A percentile compares a stretch with the other conserved stretches of the same genome.
Conservation (phyloP, 176 grass and related monocot species). For the Dactylis glomerata region DNA sequence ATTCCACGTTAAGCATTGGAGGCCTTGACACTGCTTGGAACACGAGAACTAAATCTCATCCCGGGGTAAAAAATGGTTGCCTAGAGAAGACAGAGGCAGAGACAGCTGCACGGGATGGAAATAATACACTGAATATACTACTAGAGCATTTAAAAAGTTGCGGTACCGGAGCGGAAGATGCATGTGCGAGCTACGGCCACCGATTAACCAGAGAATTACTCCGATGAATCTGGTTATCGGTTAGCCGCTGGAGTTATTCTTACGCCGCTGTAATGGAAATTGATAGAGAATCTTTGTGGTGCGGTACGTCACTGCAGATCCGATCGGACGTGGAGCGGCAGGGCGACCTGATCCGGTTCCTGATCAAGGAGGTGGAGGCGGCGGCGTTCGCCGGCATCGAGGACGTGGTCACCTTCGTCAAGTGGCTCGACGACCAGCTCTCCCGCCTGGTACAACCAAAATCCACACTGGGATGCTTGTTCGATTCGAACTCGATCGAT, state of each 20-base stretch:
- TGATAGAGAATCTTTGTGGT: background rate
- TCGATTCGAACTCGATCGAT: background rate
- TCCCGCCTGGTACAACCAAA: slow-evolving; percentile 59
- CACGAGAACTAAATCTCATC: background rate
- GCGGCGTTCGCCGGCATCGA: slow-evolving; percentile 71
- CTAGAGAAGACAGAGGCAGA: background rate
- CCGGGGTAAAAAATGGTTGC: background rate
- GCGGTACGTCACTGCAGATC: slow-evolving; percentile 48
- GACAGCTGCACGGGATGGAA: background rate
- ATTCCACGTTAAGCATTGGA: too few species aligned
- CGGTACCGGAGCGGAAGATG: background rate
- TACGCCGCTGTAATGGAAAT: background rate
- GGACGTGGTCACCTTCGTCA: slow-evolving; percentile 88
- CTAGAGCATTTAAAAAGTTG: background rate
- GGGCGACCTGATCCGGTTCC: slow-evolving; percentile 79
- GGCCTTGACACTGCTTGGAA: background rate
- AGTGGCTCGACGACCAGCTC: slow-evolving; percentile 98
- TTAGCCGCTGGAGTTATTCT: background rate
- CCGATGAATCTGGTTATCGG: background rate
- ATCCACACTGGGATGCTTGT: background rate
- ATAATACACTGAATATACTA: background rate
- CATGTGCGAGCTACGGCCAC: background rate
- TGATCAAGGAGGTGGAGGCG: slow-evolving; percentile 81
- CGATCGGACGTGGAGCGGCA: slow-evolving; percentile 87
- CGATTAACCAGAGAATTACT: background rate